Percentiles rank a stretch among this genome's conserved stretches.
Evolutionary conservation across 306 rosid species (phyloP).

Genomic region (Ammopiptanthus mongolicus): DNA sequence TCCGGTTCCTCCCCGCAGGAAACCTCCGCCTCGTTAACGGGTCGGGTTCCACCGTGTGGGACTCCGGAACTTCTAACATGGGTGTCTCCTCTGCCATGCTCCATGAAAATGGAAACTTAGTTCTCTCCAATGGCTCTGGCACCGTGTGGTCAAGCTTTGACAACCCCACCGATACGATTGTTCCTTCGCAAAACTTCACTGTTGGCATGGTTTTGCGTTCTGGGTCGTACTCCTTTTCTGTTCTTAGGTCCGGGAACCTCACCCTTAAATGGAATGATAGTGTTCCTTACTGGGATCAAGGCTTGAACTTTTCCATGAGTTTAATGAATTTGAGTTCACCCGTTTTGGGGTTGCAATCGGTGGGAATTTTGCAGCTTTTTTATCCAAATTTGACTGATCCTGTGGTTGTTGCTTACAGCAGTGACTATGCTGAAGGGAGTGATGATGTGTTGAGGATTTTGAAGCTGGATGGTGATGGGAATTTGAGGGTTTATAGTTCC

Average conservation of each 20-base stretch:
- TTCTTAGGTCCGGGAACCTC: slow-evolving; percentile 44
- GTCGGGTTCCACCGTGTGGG: slow-evolving; percentile 53
- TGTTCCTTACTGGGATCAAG: slow-evolving; percentile 54
- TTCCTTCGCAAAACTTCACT: slow-evolving; percentile 53
- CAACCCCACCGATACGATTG: slow-evolving; percentile 53
- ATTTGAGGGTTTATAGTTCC: slow-evolving; percentile 51
- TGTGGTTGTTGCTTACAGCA: slow-evolving; percentile 49
- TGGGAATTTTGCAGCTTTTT: slow-evolving; percentile 44
- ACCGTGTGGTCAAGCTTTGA: slow-evolving; percentile 73
- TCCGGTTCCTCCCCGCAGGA: slow-evolving; percentile 51
- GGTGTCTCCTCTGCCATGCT: slow-evolving; percentile 64
- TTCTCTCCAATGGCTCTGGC: slow-evolving; percentile 33
- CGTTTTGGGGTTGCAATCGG: slow-evolving; percentile 27
- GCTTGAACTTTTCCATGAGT: slow-evolving; percentile 37
- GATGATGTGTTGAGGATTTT: slow-evolving; percentile 42
- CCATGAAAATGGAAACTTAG: slow-evolving; percentile 48
- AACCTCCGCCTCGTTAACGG: slow-evolving; percentile 53
- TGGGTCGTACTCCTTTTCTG: slow-evolving; percentile 46
- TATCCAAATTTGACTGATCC: slow-evolving; percentile 31
- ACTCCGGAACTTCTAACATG: slow-evolving; percentile 44
- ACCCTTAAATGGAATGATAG: slow-evolving; percentile 50
- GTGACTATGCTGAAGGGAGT: slow-evolving; percentile 45
- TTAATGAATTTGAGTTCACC: slow-evolving; percentile 45
- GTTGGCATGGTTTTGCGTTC: slow-evolving; percentile 44
- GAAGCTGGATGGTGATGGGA: slow-evolving; percentile 65